A percentile compares a stretch with the other conserved stretches of the same genome.
phyloP scores from a whole-genome alignment of 208 protist genomes.

The Crithidia fasciculata region DNA sequence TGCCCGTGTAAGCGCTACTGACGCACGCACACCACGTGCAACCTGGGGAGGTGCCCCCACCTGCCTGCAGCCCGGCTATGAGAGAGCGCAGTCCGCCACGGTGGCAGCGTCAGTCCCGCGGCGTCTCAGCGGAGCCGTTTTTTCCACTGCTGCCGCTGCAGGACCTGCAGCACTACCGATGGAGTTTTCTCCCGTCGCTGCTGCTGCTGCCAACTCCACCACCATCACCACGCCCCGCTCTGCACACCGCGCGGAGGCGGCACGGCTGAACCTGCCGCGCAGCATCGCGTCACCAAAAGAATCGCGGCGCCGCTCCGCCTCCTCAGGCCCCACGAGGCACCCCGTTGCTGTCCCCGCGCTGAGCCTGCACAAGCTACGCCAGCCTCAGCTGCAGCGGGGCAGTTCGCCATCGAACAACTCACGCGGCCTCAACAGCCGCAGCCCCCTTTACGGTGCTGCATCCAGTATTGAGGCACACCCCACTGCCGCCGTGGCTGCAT shows the following conservation, averaged over 20 bases:
- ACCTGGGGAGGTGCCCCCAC: constrained; percentile 5
- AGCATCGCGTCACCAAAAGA: constrained; percentile 3
- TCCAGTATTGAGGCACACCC: neutral
- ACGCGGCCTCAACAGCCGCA: neutral
- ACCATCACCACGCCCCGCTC: neutral
- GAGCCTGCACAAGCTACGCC: constrained; percentile 4
- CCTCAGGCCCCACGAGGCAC: neutral
- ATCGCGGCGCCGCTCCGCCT: constrained; percentile 1
- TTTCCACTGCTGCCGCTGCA: neutral
- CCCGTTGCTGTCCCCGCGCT: neutral
- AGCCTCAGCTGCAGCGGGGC: neutral
- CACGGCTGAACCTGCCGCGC: neutral
- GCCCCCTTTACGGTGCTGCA: neutral
- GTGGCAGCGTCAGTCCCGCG: neutral
- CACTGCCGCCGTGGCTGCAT: neutral
- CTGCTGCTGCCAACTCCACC: neutral
- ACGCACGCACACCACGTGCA: neutral
- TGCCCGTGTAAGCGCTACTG: neutral
- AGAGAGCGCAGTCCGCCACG: neutral
- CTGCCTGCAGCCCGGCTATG: neutral
- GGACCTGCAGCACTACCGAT: too few relatives aligned
- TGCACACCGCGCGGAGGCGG: neutral
- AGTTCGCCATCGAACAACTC: neutral
- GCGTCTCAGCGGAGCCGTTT: constrained; percentile 2
- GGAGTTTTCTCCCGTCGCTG: neutral